These are phyloP conservation scores for Coniochaeta sp. DNA, from an alignment of 2,329 filamentous ascomycete species.

Conservation along the genomic window DNA sequence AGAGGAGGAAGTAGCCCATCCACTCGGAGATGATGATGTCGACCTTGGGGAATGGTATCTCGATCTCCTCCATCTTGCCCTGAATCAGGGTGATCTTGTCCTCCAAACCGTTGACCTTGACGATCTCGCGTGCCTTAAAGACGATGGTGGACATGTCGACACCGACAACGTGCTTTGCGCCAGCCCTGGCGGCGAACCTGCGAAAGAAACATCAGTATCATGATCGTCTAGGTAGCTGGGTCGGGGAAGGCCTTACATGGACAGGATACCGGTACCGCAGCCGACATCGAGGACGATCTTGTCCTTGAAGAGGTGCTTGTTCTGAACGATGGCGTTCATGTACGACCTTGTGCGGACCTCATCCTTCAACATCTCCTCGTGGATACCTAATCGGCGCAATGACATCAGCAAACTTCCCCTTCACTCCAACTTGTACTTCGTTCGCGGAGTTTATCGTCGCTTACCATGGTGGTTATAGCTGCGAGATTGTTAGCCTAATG, in stretches of 20 bases:
- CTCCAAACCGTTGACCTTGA: slow-evolving; percentile 81
- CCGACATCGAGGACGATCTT: slow-evolving; percentile 94
- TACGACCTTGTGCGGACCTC: slow-evolving; percentile 95
- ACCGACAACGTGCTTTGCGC: slow-evolving; percentile 96
- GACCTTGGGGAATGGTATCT: slow-evolving; percentile 87
- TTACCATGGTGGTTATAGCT: slow-evolving; percentile 91
- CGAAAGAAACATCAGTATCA: no score
- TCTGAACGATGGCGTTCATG: slow-evolving; percentile 96
- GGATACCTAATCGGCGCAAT: slow-evolving; percentile 61
- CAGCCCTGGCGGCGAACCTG: slow-evolving; percentile 97
- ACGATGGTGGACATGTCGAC: slow-evolving; percentile 99
- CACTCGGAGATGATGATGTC: slow-evolving; percentile 99
- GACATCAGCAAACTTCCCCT: slow-evolving; percentile 18
- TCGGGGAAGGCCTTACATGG: no score
- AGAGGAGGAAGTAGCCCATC: slow-evolving; percentile 99
- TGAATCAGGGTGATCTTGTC: slow-evolving; percentile 97
- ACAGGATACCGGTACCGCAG: slow-evolving; percentile 95
- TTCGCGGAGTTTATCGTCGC: neutral
- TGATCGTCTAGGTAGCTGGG: no score
- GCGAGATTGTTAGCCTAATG: slow-evolving; percentile 11
- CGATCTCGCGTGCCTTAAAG: slow-evolving; percentile 95
- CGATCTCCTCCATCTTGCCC: slow-evolving; percentile 99
- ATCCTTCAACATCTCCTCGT: slow-evolving; percentile 99
- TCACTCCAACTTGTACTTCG: slow-evolving; percentile 5
- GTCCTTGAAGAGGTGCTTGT: slow-evolving; percentile 87